phyloP scores from a whole-genome alignment of 345 rosid genomes.

The Fremontodendron californicum region DNA sequence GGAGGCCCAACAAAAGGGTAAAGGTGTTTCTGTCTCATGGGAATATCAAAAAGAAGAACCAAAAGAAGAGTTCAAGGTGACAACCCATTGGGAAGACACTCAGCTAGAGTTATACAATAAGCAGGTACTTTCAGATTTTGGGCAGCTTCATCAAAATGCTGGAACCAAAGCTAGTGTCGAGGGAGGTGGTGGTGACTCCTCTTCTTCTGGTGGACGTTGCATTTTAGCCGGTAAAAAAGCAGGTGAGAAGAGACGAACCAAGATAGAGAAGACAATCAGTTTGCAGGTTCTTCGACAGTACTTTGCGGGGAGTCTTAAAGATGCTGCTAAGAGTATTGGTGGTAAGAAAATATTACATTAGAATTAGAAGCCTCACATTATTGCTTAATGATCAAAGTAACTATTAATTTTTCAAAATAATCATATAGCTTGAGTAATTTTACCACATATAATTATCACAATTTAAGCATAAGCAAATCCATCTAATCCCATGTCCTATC shows the following conservation, averaged over 20 bases:
- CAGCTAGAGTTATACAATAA: slow-evolving; percentile 28
- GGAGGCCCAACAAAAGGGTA: slow-evolving; percentile 59
- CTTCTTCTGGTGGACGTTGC: slow-evolving; percentile 30
- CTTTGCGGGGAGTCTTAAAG: slow-evolving; percentile 95
- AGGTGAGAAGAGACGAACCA: slow-evolving; percentile 63
- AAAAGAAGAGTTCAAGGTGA: slow-evolving; percentile 55
- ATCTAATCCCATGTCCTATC: neutral
- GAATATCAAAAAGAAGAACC: slow-evolving; percentile 56
- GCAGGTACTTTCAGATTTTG: slow-evolving; percentile 37
- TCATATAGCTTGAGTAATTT: neutral
- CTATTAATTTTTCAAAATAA: neutral
- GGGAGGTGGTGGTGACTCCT: slow-evolving; percentile 31
- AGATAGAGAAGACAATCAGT: slow-evolving; percentile 82
- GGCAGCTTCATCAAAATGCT: slow-evolving; percentile 29
- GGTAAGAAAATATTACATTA: slow-evolving; percentile 48
- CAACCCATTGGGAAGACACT: slow-evolving; percentile 38
- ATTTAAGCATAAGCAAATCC: neutral
- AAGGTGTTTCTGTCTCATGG: slow-evolving; percentile 58
- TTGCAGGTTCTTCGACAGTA: slow-evolving; percentile 78
- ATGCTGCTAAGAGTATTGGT: slow-evolving; percentile 92
- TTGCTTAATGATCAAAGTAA: neutral
- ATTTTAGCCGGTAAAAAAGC: slow-evolving; percentile 38
- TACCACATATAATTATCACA: neutral
- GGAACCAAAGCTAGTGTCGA: slow-evolving; percentile 29
- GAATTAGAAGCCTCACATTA: slow-evolving; percentile 13